Percentiles rank a stretch among this genome's conserved stretches.
Evolutionary conservation across 305 asterid genomes (phyloP).

Genomic region (Fraxinus nigra): DNA sequence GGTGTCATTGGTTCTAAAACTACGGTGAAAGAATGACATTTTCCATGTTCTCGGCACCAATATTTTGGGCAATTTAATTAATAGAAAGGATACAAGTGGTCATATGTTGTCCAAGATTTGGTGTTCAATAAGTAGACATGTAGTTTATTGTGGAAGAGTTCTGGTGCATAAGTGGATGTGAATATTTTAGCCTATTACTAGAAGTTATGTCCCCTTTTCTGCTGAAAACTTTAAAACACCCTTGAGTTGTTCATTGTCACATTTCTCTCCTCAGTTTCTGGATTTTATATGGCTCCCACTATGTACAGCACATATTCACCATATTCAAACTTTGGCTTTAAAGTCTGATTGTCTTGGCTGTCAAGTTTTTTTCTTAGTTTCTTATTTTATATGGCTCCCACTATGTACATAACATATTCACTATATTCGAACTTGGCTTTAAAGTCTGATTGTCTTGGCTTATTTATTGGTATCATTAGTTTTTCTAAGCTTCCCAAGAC

Average conservation of each 20-base stretch:
- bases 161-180: background rate
- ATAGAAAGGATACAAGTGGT: background rate
- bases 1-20: background rate
- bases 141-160: background rate
- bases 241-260: background rate
- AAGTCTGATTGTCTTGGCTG: background rate
- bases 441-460: background rate
- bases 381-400: too few relatives aligned
- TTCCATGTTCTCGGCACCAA: background rate
- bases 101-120: background rate
- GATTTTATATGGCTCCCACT: background rate
- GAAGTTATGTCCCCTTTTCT: background rate
- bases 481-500: background rate
- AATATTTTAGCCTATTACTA: background rate
- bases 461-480: background rate
- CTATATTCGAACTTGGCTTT: too few relatives aligned
- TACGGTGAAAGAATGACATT: background rate
- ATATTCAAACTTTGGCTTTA: background rate
- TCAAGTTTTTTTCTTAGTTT: too few relatives aligned
- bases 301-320: background rate
- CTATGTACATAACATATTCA: too few relatives aligned
- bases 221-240: background rate
- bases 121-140: background rate
- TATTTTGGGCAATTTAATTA: background rate
- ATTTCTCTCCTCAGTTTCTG: background rate